A percentile compares a stretch with the other conserved stretches of the same genome.
Evolutionary conservation across 176 grass and related monocot genomes (phyloP).

Genomic region (Pharus latifolius): DNA sequence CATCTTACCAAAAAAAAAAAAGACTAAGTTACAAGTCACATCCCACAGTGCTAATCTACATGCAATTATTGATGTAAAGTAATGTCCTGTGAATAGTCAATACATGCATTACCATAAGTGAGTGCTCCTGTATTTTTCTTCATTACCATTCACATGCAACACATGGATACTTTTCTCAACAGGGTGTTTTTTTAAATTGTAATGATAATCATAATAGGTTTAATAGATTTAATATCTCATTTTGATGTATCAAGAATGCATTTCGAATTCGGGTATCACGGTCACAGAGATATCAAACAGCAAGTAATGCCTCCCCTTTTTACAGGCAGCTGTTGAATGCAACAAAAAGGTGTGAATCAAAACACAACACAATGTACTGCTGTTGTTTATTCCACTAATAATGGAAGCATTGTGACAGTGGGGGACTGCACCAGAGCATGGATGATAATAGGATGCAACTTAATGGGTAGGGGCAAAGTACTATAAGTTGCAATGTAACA

Average conservation of each 20-base stretch:
- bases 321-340: neutral
- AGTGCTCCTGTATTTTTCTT: neutral
- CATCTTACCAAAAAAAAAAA: too few relatives aligned
- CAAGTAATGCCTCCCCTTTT: too few relatives aligned
- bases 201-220: too few relatives aligned
- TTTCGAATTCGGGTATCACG: too few relatives aligned
- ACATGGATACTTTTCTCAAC: slow-evolving; percentile 13
- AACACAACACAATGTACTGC: neutral
- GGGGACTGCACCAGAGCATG: slow-evolving; percentile 11
- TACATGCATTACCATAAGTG: too few relatives aligned
- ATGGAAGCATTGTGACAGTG: slow-evolving; percentile 10
- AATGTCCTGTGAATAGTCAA: too few relatives aligned
- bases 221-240: too few relatives aligned
- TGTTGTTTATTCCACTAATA: neutral
- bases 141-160: slow-evolving; percentile 21
- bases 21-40: neutral
- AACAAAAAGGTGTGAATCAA: neutral
- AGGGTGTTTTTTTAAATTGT: too few relatives aligned
- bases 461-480: too few relatives aligned
- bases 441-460: too few relatives aligned
- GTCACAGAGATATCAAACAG: too few relatives aligned
- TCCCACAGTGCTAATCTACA: slow-evolving; percentile 11
- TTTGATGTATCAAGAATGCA: too few relatives aligned
- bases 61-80: slow-evolving; percentile 33
- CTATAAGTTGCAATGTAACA: slow-evolving; percentile 28